phyloP scores from a whole-genome alignment of 352 stramenopile genomes.

The Phytophthora multivora region DNA sequence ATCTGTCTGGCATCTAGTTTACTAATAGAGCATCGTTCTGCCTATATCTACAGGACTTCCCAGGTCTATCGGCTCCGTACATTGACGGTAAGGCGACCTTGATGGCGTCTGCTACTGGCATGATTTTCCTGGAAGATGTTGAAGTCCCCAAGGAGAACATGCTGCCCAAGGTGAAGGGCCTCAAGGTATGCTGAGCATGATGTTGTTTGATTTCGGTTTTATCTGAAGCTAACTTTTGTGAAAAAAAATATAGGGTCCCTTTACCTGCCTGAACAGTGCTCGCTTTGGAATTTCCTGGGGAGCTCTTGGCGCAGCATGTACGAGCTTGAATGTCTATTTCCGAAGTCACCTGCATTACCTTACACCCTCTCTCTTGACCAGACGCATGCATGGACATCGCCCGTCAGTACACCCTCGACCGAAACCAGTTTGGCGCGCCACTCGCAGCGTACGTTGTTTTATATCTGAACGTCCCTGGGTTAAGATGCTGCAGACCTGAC shows the following conservation, averaged over 20 bases:
- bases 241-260: constrained; percentile 81
- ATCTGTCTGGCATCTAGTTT: not conserved
- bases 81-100: constrained; percentile 98
- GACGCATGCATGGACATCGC: constrained; percentile 94
- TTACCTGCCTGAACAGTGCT: constrained; percentile 98
- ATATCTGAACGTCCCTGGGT: not conserved
- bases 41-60: constrained; percentile 66
- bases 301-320: constrained; percentile 93
- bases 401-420: constrained; percentile 95
- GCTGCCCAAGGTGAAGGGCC: constrained; percentile 88
- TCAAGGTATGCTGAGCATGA: constrained; percentile 55
- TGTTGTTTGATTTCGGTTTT: not conserved
- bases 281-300: constrained; percentile 98
- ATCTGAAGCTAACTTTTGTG: not conserved
- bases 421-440: constrained; percentile 95
- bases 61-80: constrained; percentile 92
- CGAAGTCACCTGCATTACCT: not conserved
- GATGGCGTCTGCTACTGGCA: constrained; percentile 94
- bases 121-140: constrained; percentile 98
- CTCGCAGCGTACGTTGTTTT: constrained; percentile 86
- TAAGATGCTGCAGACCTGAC: not conserved
- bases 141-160: constrained; percentile 94
- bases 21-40: not conserved
- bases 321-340: constrained; percentile 4
- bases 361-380: constrained; percentile 13